Conservation (phyloP, 768 basidiomycete genomes). For the Hericium erinaceus region DNA sequence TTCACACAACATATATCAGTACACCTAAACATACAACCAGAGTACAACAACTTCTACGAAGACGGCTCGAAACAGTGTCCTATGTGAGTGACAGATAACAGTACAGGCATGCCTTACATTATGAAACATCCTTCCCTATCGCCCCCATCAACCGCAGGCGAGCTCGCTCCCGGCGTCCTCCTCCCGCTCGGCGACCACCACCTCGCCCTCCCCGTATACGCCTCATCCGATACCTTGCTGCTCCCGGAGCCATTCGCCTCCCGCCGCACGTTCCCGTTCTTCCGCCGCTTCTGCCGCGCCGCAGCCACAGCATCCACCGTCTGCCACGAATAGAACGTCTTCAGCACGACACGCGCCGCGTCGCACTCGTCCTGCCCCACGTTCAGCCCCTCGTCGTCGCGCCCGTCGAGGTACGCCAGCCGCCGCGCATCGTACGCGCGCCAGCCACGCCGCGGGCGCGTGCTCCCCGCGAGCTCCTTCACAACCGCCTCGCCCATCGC, state of each 20-base stretch:
- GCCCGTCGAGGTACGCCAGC: constrained; percentile 59
- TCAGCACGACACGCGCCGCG: constrained; percentile 58
- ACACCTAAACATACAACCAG: not conserved
- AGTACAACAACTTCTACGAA: not conserved
- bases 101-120: constrained; percentile 37
- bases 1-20: too few relatives aligned
- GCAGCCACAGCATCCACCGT: constrained; percentile 69
- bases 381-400: constrained; percentile 59
- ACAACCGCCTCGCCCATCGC: constrained; percentile 51
- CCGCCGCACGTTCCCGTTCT: constrained; percentile 28
- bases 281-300: constrained; percentile 59
- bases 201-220: constrained; percentile 14
- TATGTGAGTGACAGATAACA: not conserved
- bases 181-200: constrained; percentile 54
- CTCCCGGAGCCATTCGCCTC: constrained; percentile 29
- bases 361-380: constrained; percentile 80
- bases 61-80: not conserved
- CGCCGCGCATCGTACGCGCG: constrained; percentile 64
- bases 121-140: constrained; percentile 57
- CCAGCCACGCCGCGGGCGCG: constrained; percentile 67
- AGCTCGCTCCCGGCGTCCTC: constrained; percentile 37
- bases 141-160: constrained; percentile 29
- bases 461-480: constrained; percentile 48
- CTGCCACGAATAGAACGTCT: constrained; percentile 84
- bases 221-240: constrained; percentile 19